Evolutionary conservation across 1,139 yeast species (phyloP).

Genomic region (Trichomonascaceae sp.): DNA sequence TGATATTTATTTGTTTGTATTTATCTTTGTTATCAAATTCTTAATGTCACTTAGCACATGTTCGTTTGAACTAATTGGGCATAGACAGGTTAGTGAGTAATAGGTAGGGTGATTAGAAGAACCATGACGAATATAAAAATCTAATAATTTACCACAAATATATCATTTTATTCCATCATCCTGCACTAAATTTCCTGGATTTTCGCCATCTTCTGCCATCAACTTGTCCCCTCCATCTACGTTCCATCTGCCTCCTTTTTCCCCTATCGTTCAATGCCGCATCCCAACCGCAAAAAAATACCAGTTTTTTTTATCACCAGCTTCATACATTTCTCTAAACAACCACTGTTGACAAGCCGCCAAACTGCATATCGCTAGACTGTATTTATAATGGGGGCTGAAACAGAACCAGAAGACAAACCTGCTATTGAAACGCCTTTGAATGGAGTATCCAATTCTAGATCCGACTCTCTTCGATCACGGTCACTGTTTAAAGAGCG

Average conservation of each 20-base stretch:
- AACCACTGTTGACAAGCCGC: background rate
- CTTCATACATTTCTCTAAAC: background rate
- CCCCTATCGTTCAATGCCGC: background rate
- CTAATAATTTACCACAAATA: too few relatives aligned
- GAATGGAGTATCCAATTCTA: background rate
- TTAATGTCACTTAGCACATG: too few relatives aligned
- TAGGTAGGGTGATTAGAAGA: too few relatives aligned
- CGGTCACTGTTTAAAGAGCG: background rate
- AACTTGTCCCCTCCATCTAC: background rate
- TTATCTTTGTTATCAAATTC: too few relatives aligned
- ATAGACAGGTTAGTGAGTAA: too few relatives aligned
- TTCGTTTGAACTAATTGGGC: too few relatives aligned
- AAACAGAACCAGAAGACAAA: background rate
- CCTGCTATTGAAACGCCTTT: background rate
- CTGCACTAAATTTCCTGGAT: too few relatives aligned
- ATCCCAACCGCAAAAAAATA: background rate
- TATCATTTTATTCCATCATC: too few relatives aligned
- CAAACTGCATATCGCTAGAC: background rate
- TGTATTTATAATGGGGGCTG: background rate
- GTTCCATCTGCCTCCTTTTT: background rate
- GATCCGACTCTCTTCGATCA: background rate
- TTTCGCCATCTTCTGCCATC: too few relatives aligned
- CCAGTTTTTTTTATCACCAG: background rate
- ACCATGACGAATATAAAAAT: too few relatives aligned
- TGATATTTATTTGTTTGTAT: too few relatives aligned